Base-by-base conservation (phyloP, 2,329 filamentous ascomycete species). In the Microdochium bolleyi region DNA sequence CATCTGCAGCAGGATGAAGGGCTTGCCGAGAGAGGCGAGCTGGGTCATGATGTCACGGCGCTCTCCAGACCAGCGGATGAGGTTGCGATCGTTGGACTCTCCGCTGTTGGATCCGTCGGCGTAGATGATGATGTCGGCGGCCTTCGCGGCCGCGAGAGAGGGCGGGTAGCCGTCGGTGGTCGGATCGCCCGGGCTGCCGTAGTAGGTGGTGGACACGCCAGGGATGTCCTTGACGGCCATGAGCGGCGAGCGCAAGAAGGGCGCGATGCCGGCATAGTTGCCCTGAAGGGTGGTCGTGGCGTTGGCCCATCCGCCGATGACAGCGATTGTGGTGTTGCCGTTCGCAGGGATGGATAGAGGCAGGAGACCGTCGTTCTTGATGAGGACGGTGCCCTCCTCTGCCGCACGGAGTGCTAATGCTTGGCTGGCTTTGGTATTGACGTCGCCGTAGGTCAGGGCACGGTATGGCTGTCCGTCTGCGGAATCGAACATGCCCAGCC, bases 221-320 rank as follows among this genome's bases (percentile, higher is more conserved):
- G 71, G 71, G 2, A 75, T 70, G 25, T 74, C 65, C 32, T 74
- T 62, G 9, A 80, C 74, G 7, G 82, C 80, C 27, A 72, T 73
- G 0, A 80, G 67, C 0, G 81, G 81, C 3, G 72, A 76, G 56
- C 72, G 74, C 2, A 79, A 67, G 63, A 79, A 85, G 0, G 80
- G 79, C 1, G 83, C 72, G 2, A 71, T 64, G 25, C 82, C 82
- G 53, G 62, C 70, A 64, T 86, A 63, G 50, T 62, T 63, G 16
- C 61, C 61, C 24, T 62, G 59, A 57, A 62, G 60, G 14, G 58
- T 57, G 4, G 53, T 56, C 2, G 61, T 61, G 4, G 60, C 61
- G 30, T 63, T 63, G 14, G 61, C 60, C 61, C 61, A 63, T 3
- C 41, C 34, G 24, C 61, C 61, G 37, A 63, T 57, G 21, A 63